phyloP scores from a whole-genome alignment of 108 stramenopile genomes.

The Discostella stelligeroides region DNA sequence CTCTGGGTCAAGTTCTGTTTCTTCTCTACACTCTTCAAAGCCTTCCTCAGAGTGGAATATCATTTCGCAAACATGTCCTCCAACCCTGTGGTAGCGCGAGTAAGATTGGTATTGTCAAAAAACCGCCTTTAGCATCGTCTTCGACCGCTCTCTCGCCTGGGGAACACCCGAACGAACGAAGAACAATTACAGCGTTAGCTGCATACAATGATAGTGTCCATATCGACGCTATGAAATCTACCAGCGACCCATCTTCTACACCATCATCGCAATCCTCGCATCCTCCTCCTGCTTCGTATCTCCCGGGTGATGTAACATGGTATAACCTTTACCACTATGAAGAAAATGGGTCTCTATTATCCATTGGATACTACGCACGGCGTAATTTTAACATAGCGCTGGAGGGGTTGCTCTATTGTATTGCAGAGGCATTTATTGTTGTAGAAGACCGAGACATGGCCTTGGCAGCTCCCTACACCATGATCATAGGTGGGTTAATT shows the following conservation, averaged over 20 bases:
- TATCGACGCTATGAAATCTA: neutral
- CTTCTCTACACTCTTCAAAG: conserved; percentile 67
- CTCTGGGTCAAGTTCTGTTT: conserved; percentile 73
- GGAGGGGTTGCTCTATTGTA: conserved; percentile 63
- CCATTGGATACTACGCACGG: conserved; percentile 56
- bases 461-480: conserved; percentile 66
- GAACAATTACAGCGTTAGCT: conserved; percentile 39
- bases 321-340: conserved; percentile 52
- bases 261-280: conserved; percentile 43
- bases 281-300: conserved; percentile 16
- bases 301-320: conserved; percentile 34
- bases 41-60: conserved; percentile 50
- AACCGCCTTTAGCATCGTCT: conserved; percentile 13
- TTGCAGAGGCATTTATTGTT: conserved; percentile 56
- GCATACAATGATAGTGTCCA: conserved; percentile 10
- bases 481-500: conserved; percentile 47
- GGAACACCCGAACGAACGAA: conserved; percentile 22
- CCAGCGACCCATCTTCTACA: conserved; percentile 33
- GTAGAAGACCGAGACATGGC: conserved; percentile 68
- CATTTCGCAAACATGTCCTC: conserved; percentile 56
- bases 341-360: conserved; percentile 48
- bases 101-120: conserved; percentile 71
- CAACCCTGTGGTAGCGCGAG: conserved; percentile 72
- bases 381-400: conserved; percentile 83
- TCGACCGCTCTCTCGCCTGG: neutral